Conservation (phyloP, 1,284 basidiomycete genomes). For the Cutaneotrichosporon spelunceum region DNA sequence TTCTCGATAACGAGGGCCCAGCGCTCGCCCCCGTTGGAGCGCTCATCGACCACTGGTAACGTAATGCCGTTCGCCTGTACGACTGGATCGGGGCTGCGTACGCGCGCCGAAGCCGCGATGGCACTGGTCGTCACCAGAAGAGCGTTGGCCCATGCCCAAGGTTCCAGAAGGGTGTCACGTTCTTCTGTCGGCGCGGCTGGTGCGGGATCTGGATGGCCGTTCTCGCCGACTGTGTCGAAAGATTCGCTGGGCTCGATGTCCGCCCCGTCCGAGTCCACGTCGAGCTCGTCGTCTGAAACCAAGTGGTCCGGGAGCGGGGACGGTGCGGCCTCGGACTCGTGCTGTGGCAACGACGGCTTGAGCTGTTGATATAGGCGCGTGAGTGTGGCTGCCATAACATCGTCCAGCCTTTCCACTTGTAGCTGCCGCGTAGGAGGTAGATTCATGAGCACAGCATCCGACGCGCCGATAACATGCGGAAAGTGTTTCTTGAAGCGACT, state of each 20-base stretch:
- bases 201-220: background rate
- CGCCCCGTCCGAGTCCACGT: background rate
- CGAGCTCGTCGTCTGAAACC: background rate
- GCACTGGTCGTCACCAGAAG: conserved; percentile 13
- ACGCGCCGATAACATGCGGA: conserved; percentile 23
- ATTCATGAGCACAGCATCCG: conserved; percentile 4
- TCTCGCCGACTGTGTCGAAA: conserved; percentile 17
- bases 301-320: background rate
- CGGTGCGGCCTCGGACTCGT: conserved; percentile 4
- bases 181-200: background rate
- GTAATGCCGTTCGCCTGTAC: background rate
- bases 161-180: conserved; percentile 16
- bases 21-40: conserved; percentile 6
- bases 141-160: conserved; percentile 23
- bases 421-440: background rate
- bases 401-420: background rate
- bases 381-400: conserved; percentile 16
- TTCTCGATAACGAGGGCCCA: conserved; percentile 12
- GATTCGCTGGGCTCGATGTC: conserved; percentile 7
- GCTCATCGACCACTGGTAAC: background rate
- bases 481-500: conserved; percentile 35
- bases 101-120: background rate
- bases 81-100: background rate
- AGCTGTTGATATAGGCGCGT: background rate
- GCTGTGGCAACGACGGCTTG: conserved; percentile 1